Evolutionary conservation across 2,329 filamentous ascomycete genomes (phyloP), one percentile per base, ranked within the genome.

Genomic region (Balansia obtecta): DNA sequence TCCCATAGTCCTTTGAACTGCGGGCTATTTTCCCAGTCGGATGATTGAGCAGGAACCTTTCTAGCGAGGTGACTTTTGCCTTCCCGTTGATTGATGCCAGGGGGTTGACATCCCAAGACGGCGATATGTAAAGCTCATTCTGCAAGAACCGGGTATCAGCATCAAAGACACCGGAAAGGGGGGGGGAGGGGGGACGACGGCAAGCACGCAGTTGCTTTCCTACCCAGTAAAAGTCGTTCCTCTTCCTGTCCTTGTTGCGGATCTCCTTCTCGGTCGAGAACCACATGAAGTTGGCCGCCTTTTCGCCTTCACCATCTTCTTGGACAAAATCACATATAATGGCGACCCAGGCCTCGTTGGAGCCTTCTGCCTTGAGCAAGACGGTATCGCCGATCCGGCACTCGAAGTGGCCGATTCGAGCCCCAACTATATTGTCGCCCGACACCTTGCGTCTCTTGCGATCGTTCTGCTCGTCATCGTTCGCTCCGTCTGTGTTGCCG

Each of bases 231-330:
- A 80, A 88, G 67, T 98, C 93, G 12, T 72, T 76, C 60, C 88
- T 76, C 69, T 93, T 95, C 68, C 87, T 91, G 52, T 81, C 78
- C 62, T 83, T 85, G 59, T 87, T 93, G 30, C 84, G 80, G 53
- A 96, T 88, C 68, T 97, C 91, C 60, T 85, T 86, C 60, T 95
- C 86, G 0, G 87, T 88, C 0, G 87, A 89, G 63, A 98, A 96
- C 93, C 93, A 98, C 76, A 96, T 84, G 62, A 98, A 93, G 55
- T 85, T 86, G 50, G 86, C 91, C 27, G 83, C 82, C 72, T 88
- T 96, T 42, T 85, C 66, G 22, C 62, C 67, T 15, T 68, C 63
- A 12, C 85, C 82, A 18, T 86, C 82, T 33, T 83, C 79, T 44
- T 91, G 82, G 39, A 83, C 64, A 57, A 98, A 95, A 42, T 87